Base-by-base conservation (phyloP, 192 early-diverging fungal genomes). In the Mortierella alpina region DNA sequence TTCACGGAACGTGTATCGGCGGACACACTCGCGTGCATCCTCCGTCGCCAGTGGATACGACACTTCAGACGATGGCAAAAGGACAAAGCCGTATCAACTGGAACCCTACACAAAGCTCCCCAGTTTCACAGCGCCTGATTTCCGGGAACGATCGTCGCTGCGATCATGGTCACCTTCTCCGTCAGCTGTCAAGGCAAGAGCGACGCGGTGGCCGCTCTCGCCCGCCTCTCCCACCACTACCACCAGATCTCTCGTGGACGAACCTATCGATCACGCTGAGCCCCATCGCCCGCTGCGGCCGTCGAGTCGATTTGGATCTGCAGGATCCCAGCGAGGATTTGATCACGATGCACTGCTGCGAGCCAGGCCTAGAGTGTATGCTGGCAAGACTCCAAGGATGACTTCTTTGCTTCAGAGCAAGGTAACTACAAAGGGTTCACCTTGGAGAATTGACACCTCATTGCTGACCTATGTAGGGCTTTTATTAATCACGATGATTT, bases 331-430 rank as follows among this genome's bases (percentile, higher is more conserved):
- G 23, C 63, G 40, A 11, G 42, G 70, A 46, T 80, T 59, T 60
- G 54, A 68, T 14, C 69, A 80, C 40, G 59, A 52, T 23, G 53
- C 70, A 49, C 41, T 80, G 48, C 45, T 80, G 51, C 58, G 65
- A 59, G 69, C 69, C 47, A 69, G 69, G 6, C 70, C 76, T 58
- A 45, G 76, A 54, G 66, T 80, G 41, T 72, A 80, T 67, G 65
- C 70, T 23, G 56, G 70, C 70, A 80, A 80, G 53, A 53, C 70
- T 23, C 76, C 72, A 46, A 66, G 70, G 52, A 55, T 60, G 20
- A 56, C 63, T 18, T 80, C 76, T 6, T 56, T 72, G 14, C 59
- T 80, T 39, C 76, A 80, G 44, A 71, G 59, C 76, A 80, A 80
- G 70, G 76, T 80, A 68, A 57, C 23, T 31, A 31, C 31, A 3